Base-by-base conservation (phyloP, 2,329 filamentous ascomycete species). In the Hawksworthiomyces lignivorus region DNA sequence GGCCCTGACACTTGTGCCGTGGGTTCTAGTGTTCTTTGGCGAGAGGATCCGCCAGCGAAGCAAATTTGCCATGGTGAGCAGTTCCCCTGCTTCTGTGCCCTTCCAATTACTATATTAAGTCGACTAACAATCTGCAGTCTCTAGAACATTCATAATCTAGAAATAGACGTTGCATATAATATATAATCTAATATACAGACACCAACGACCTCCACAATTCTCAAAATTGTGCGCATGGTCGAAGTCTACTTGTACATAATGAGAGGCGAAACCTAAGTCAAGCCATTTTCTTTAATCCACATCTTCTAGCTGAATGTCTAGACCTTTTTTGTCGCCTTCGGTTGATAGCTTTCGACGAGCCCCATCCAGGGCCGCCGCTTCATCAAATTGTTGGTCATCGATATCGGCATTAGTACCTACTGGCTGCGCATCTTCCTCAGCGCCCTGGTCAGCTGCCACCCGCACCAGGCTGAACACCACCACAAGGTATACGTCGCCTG, bases 1-100 rank as follows among this genome's bases (percentile, higher is more conserved):
- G 2, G 59, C 73, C 2, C 60, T 96, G 48, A 89, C 85, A 0
- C 58, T 84, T 2, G 87, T 94, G n/a, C 90, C 89, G 0, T 96
- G 87, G 85, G 79, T 89, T 0, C 60, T 96, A 39, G 75, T 89
- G 0, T 77, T 92, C 24, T 92, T 78, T 51, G 90, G 89, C 0
- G 78, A 82, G 26, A 74, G 56, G 49, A 94, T 96, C 48, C 70
- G 89, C 21, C 73, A 75, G 10, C 75, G 80, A 57, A 92, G 86
- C 57, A 82, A 78, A 52, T 84, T 95, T 62, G 87, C 87, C 5
- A 73, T 70, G 57, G 76, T 73, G 59, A 63, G 67, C 60, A 53
- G 21, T 24, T 24, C 3, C 24, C 24, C 24, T 5, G 27, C 7
- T 21, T 32, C 22, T 30, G 9, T 15, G 4, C 26, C 4, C 14